phyloP scores from a whole-genome alignment of 1,284 basidiomycete species.

The Naganishia sp. region DNA sequence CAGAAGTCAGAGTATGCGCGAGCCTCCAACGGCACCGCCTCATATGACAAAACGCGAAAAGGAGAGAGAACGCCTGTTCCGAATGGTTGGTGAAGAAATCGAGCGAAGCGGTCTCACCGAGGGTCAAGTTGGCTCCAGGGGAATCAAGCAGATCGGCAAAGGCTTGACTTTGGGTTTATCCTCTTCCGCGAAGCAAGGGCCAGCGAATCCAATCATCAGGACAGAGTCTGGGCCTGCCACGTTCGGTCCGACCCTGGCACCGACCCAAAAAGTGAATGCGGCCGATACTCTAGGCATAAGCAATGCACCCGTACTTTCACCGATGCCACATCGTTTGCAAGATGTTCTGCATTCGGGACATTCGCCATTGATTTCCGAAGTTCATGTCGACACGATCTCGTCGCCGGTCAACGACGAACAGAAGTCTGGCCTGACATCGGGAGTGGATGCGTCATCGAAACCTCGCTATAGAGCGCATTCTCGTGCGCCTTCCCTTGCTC shows the following conservation, averaged over 20 bases:
- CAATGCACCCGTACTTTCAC: neutral
- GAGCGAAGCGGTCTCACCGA: constrained; percentile 42
- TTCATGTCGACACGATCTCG: neutral
- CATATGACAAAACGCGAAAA: constrained; percentile 40
- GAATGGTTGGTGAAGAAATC: constrained; percentile 48
- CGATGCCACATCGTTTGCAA: constrained; percentile 31
- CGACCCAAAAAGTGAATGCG: too few relatives aligned
- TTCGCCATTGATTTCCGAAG: constrained; percentile 37
- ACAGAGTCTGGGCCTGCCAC: constrained; percentile 20
- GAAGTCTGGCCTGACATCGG: neutral
- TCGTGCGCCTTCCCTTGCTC: constrained; percentile 21
- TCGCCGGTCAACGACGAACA: neutral
- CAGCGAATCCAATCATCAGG: constrained; percentile 8
- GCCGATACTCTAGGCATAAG: too few relatives aligned
- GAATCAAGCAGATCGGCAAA: constrained; percentile 40
- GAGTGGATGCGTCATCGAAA: neutral
- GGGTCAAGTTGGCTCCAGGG: constrained; percentile 39
- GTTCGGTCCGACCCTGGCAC: too few relatives aligned
- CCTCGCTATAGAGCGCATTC: constrained; percentile 24
- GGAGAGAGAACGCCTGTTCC: constrained; percentile 50
- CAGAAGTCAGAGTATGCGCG: constrained; percentile 36
- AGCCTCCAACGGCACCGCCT: constrained; percentile 19
- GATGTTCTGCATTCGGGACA: constrained; percentile 43
- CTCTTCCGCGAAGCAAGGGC: neutral
- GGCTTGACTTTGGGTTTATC: constrained; percentile 34